phyloP scores from a whole-genome alignment of 345 rosid species.

The Limnanthes douglasii region DNA sequence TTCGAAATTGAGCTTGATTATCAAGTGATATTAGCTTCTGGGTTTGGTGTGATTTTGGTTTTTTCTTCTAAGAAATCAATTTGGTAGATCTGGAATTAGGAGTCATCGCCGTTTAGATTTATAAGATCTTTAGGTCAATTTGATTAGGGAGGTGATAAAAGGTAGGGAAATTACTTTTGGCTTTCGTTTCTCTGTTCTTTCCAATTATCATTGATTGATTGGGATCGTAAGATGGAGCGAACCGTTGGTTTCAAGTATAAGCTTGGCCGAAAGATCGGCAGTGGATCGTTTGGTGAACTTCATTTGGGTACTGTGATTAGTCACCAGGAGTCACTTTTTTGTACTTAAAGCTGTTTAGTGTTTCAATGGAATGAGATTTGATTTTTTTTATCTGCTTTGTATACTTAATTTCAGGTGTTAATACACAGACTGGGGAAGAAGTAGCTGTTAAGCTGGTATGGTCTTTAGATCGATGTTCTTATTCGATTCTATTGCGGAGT shows the following conservation, averaged over 20 bases:
- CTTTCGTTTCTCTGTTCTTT: too few relatives aligned
- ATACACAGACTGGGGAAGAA: conserved; percentile 78
- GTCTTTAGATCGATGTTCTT: too few relatives aligned
- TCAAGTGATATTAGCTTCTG: too few relatives aligned
- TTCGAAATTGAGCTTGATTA: too few relatives aligned
- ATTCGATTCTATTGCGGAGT: too few relatives aligned
- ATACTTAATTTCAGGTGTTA: conserved; percentile 29
- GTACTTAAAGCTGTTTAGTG: too few relatives aligned
- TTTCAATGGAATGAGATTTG: too few relatives aligned
- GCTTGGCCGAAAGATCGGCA: conserved; percentile 94
- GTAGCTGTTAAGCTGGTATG: conserved; percentile 86
- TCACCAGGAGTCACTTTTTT: background rate
- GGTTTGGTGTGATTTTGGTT: too few relatives aligned
- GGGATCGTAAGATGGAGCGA: conserved; percentile 10
- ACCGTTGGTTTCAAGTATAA: conserved; percentile 72
- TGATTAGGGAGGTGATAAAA: background rate
- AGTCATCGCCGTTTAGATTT: too few relatives aligned
- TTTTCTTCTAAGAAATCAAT: too few relatives aligned
- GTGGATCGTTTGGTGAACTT: conserved; percentile 92
- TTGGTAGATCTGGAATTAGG: too few relatives aligned
- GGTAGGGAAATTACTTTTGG: background rate
- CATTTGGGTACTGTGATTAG: conserved; percentile 37
- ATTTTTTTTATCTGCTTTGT: background rate
- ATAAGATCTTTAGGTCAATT: background rate
- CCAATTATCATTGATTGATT: conserved; percentile 4